These are phyloP conservation scores for Penicillium cataractarum DNA, from an alignment of 495 filamentous ascomycete genomes.

Conservation along the genomic window DNA sequence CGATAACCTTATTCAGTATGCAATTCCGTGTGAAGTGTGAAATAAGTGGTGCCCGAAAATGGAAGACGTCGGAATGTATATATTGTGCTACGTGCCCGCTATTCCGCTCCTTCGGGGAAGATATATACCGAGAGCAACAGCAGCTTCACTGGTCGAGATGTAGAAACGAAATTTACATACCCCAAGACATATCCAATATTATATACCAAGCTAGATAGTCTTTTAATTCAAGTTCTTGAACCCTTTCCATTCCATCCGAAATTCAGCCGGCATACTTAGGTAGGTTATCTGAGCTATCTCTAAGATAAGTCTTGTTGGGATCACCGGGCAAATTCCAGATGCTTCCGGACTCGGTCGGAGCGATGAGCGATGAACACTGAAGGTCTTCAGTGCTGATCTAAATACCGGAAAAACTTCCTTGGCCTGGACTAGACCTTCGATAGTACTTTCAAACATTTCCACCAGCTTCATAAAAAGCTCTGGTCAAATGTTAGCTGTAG, in stretches of 20 bases:
- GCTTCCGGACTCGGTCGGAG: neutral
- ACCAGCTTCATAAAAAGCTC: neutral
- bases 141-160: too few relatives aligned
- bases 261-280: neutral
- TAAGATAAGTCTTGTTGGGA: constrained; percentile 7
- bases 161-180: too few relatives aligned
- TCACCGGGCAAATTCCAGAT: neutral
- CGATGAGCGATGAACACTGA: neutral
- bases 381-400: neutral
- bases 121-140: too few relatives aligned
- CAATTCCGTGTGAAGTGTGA: too few relatives aligned
- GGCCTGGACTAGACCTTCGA: neutral
- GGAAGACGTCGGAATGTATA: too few relatives aligned
- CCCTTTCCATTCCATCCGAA: neutral
- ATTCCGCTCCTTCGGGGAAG: too few relatives aligned
- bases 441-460: too few relatives aligned
- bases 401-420: neutral
- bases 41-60: too few relatives aligned
- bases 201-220: neutral
- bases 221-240: neutral
- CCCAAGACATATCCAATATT: neutral
- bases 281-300: neutral
- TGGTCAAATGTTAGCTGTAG: constrained; percentile 1
- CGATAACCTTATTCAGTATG: too few relatives aligned
- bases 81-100: too few relatives aligned